A percentile compares a stretch with the other conserved stretches of the same genome.
Evolutionary conservation across 495 filamentous ascomycete genomes (phyloP).

Genomic region (Penicillium dipodomyicola): DNA sequence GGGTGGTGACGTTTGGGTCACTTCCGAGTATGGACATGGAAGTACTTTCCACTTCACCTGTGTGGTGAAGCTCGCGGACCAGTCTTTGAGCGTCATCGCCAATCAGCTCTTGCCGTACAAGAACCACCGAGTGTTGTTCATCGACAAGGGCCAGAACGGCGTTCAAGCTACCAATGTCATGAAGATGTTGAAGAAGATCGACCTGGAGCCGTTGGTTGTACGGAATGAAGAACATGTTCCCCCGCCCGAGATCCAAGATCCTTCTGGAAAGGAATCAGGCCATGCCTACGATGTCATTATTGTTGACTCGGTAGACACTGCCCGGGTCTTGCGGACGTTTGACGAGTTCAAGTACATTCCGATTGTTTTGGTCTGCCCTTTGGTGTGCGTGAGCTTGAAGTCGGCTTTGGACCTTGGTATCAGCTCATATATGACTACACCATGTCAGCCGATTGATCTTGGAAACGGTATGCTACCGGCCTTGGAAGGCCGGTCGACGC

Average conservation of each 20-base stretch:
- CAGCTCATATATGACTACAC: conserved; percentile 98
- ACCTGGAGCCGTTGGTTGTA: conserved; percentile 79
- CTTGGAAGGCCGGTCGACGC: conserved; percentile 88
- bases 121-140: conserved; percentile 85
- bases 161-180: conserved; percentile 70
- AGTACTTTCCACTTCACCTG: conserved; percentile 98
- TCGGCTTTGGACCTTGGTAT: conserved; percentile 94
- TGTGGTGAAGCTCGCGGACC: conserved; percentile 80
- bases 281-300: conserved; percentile 92
- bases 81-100: conserved; percentile 75
- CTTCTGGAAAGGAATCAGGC: conserved; percentile 55
- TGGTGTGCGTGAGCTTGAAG: conserved; percentile 90
- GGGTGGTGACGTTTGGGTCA: conserved; percentile 97
- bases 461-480: conserved; percentile 99
- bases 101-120: conserved; percentile 86
- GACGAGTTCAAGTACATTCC: conserved; percentile 98
- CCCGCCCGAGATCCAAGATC: conserved; percentile 56
- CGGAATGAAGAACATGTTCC: conserved; percentile 61
- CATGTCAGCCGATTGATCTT: conserved; percentile 90
- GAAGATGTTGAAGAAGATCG: conserved; percentile 74
- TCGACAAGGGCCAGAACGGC: conserved; percentile 86
- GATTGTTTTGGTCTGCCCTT: conserved; percentile 86
- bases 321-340: conserved; percentile 74
- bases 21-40: conserved; percentile 86
- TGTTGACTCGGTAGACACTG: conserved; percentile 90